Evolutionary conservation across 1,284 basidiomycete species (phyloP).

Genomic region (Sporisorium graminicola): DNA sequence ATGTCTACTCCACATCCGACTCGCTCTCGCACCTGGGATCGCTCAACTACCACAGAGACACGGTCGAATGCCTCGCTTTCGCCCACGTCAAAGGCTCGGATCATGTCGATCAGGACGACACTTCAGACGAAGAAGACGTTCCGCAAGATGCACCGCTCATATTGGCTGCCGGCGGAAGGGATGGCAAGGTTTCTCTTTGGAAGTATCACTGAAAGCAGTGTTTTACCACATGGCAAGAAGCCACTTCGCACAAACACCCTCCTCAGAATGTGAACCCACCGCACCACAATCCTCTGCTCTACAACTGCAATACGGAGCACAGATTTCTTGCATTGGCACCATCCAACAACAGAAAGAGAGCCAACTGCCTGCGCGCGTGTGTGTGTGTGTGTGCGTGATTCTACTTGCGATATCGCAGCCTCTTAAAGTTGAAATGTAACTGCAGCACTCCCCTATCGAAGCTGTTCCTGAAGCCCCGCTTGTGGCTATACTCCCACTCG

Average conservation of each 20-base stretch:
- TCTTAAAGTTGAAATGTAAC: conserved; percentile 67
- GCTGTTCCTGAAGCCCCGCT: conserved; percentile 75
- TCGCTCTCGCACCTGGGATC: conserved; percentile 14
- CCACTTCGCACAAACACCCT: background rate
- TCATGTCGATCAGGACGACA: background rate
- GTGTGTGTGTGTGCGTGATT: background rate
- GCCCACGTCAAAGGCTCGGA: background rate
- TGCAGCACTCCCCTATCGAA: conserved; percentile 75
- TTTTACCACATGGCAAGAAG: background rate
- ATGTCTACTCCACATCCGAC: conserved; percentile 11
- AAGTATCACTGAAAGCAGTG: conserved; percentile 23
- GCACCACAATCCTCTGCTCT: background rate
- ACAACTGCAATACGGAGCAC: background rate
- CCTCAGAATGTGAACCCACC: background rate
- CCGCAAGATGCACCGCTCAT: conserved; percentile 4
- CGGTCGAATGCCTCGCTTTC: conserved; percentile 37
- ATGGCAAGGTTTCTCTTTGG: conserved; percentile 52
- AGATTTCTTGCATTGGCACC: background rate
- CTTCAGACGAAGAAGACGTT: conserved; percentile 3
- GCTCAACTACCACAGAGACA: conserved; percentile 36
- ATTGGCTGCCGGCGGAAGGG: conserved; percentile 39
- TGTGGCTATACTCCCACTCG: conserved; percentile 98
- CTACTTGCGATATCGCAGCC: conserved; percentile 66
- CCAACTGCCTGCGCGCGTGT: background rate
- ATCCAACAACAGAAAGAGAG: background rate